Base-by-base conservation (phyloP, 1,139 yeast genomes). In the Suhomyces bolitotheri region DNA sequence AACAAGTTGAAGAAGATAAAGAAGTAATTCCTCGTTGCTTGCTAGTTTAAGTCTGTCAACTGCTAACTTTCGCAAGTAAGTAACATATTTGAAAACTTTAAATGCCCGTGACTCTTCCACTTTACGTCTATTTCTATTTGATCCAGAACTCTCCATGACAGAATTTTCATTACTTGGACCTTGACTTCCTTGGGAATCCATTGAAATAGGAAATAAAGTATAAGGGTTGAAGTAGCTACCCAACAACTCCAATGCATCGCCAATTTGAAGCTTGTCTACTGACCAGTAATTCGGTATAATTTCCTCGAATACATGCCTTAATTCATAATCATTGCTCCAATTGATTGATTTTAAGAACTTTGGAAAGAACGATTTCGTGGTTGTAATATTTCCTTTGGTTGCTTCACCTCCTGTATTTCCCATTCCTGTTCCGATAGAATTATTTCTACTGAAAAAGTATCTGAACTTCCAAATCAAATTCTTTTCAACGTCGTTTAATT, bases 401-500 rank as follows among this genome's bases (percentile, higher is more conserved):
- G 35, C 11, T 15, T 31, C 38, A 6, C 29, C 28, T n/a, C 35
- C 26, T n/a, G 33, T 11, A 12, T 22, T 23, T 7, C 34, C 36
- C 5, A 17, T 14, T 2, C 36, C 33, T 3, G 31, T 27, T 16
- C 51, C 54, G 16, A 51, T 43, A 3, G 60, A 43, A 40, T 64
- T 54, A 51, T 83, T 85, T 43, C 84, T 80, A 29, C 92, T 76
- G 38, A 90, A 73, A 57, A 82, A 90, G 62, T 87, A 92, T 36
- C 98, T 66, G 58, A 85, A 92, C 58, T 86, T 86, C 97, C 97
- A 92, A 12, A 94, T 73, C 50, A 89, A 62, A 46, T 89, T 89
- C 64, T 86, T 89, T 47, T 92, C 97, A 52, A 84, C 80, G 36
- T 85, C 90, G 5, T 82, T 74, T 31, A 92, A 66, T 49, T 82